phyloP scores from a whole-genome alignment of 768 basidiomycete species.

The Polyporus arcularius region DNA sequence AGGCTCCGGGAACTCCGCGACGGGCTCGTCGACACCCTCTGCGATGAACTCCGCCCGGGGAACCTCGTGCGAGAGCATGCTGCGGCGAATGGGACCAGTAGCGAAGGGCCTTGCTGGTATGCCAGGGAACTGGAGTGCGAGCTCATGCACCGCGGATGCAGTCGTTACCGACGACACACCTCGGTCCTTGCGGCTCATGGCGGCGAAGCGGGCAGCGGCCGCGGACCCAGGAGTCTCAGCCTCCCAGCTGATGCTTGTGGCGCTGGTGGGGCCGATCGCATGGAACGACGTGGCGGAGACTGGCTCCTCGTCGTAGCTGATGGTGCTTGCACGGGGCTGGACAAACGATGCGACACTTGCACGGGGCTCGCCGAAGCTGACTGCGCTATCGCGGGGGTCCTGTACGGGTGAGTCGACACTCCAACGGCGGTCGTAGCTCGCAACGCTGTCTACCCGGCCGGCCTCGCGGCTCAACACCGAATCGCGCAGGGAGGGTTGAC shows the following conservation, averaged over 20 bases:
- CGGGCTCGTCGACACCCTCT: not conserved
- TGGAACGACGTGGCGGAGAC: conserved; percentile 11
- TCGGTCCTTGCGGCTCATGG: conserved; percentile 24
- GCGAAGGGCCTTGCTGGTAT: conserved; percentile 40
- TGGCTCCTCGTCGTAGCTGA: conserved; percentile 3
- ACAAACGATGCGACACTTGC: not conserved
- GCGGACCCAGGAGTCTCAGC: not conserved
- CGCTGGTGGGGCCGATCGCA: conserved; percentile 7
- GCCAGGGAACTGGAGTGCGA: conserved; percentile 56
- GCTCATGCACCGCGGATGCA: conserved; percentile 51
- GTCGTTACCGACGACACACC: conserved; percentile 29
- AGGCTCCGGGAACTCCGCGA: too few species aligned
- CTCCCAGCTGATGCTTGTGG: conserved; percentile 3
- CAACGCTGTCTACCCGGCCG: conserved; percentile 1
- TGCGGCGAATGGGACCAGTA: conserved; percentile 22
- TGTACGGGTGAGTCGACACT: not conserved
- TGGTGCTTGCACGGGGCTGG: not conserved
- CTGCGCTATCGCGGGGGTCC: conserved; percentile 6
- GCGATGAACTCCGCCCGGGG: conserved; percentile 8
- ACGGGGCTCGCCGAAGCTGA: conserved; percentile 4
- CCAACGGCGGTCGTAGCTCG: not conserved
- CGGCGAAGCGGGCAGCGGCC: not conserved
- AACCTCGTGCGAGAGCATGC: conserved; percentile 17
- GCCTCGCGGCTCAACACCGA: not conserved
- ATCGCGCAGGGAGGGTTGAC: not conserved